Evolutionary conservation across 2,329 filamentous ascomycete species (phyloP).

Genomic region (Fusarium sp.): DNA sequence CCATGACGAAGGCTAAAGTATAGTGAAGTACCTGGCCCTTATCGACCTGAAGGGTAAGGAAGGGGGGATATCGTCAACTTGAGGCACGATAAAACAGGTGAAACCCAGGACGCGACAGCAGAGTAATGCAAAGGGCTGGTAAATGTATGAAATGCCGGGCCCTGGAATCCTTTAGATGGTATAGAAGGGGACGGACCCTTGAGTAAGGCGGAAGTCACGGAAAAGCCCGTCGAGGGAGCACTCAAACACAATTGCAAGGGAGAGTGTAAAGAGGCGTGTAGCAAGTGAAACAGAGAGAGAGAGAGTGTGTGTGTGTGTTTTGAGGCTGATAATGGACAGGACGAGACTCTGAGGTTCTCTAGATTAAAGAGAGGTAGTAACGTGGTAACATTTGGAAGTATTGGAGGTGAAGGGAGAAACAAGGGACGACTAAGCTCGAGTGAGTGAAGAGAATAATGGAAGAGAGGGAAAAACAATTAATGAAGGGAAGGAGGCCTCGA

Average conservation of each 20-base stretch:
- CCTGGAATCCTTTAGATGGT: conserved; percentile 40
- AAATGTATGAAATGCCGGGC: conserved; percentile 30
- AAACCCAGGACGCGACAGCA: conserved; percentile 41
- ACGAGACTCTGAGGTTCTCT: conserved; percentile 1
- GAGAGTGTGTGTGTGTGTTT: conserved; percentile 15
- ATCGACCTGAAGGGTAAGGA: not conserved
- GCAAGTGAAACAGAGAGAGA: conserved; percentile 35
- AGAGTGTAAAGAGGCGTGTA: conserved; percentile 12
- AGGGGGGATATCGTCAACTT: conserved; percentile 33
- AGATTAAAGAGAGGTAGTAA: conserved; percentile 2
- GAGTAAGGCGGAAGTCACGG: conserved; percentile 19
- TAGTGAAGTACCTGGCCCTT: not conserved
- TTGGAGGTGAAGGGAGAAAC: conserved; percentile 4
- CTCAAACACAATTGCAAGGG: conserved; percentile 12
- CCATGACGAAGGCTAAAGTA: conserved; percentile 28
- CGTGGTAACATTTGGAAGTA: conserved; percentile 3
- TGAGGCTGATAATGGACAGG: conserved; percentile 20
- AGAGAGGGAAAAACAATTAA: conserved; percentile 4
- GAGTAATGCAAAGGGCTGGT: conserved; percentile 33
- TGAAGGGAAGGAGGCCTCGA: conserved; percentile 31
- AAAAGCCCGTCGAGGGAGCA: conserved; percentile 38
- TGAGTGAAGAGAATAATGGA: conserved; percentile 14
- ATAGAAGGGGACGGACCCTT: conserved; percentile 12
- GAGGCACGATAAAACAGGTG: conserved; percentile 42
- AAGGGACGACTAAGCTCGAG: conserved; percentile 3